Evolutionary conservation across 495 filamentous ascomycete species (phyloP), one percentile per base, ranked within the genome.

Genomic region (Extremus antarcticus): DNA sequence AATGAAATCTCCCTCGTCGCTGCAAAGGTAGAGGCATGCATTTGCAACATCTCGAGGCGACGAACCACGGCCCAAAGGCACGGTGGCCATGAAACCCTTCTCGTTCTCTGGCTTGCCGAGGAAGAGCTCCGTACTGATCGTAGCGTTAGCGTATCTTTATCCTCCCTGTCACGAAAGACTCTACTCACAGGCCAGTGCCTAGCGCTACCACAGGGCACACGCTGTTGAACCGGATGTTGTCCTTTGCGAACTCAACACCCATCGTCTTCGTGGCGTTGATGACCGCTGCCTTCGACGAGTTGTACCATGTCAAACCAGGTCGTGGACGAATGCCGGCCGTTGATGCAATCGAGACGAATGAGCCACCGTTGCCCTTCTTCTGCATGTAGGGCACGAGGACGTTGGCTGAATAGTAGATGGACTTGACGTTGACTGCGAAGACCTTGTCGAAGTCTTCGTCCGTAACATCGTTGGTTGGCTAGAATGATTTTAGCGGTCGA

Each of bases 31-130:
- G 16, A 82, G 71, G 54, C 76, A 80, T 39, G 83, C 83, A 53
- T 81, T 81, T 20, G 81, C 80, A 45, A 87, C 75, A 63, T 87
- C 83, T n/a, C 73, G 73, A 1, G 78, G 77, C 22, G 83, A 78
- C 15, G 77, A 79, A 23, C 82, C 71, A 24, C 83, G 71, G 9
- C 83, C 83, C 21, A 88, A 70, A 13, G 83, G 85, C 21, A 87
- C 78, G 48, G 80, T 78, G 24, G 76, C 75, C 38, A 84, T 74
- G 57, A 88, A 87, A 54, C 80, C 81, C 57, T 79, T 74, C 53
- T 79, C 68, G 59, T 85, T 86, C 68, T 86, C 84, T 10, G 77
- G 76, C 2, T 82, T 87, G 75, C 72, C 52, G 77, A 78, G 49
- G 84, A 87, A 56, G 84, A 73, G 0, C 77, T 82, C 29, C 81